Base-by-base conservation (phyloP, 225 moss, liverwort and hornwort genomes). In the Marchantia polymorpha region DNA sequence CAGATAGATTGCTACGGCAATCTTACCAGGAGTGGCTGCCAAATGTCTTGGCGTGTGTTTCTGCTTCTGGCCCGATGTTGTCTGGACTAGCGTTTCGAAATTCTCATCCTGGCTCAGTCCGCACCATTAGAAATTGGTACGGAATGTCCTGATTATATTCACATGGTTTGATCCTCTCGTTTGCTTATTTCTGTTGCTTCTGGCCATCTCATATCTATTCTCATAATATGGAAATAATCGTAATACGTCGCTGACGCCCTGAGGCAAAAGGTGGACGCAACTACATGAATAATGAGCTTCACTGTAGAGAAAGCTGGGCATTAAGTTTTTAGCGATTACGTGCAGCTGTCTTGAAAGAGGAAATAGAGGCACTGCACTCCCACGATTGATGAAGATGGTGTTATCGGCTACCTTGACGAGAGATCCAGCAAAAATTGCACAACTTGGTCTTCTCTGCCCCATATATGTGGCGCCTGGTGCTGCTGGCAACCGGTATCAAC, bases 1-100 rank as follows among this genome's bases (percentile, higher is more conserved):
- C 95, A 50, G 99, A 95, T 82, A 90, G 99, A 84, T 87, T 99
- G 71, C 74, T 95, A 65, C 89, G 95, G 52, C 99, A 99, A 87
- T 91, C 94, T 60, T 99, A 99, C 85, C 99, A 99, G 87, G 90
- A 93, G 54, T 99, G 99, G 99, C 79, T 99, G 81, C 92, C 93
- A 52, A 93, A 89, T 83, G 95, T 99, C 77, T 89, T 99, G 10
- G 80, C 89, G 20, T 87, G 90, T 76, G 86, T 87, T 79, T 72
- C 75, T 27, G 84, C 78, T 53, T 69, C 81, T 71, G n/a, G 47
- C 4, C 29, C 52, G 53, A 71, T 3, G 26, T 52, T 52, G 29
- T 19, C 59, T 5, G 58, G 17, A 19, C 54, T 69, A 74, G 52
- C 53, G 47, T 54, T 67, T 8, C 54, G 15, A 15, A 69, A 52